phyloP scores from a whole-genome alignment of 2,329 filamentous ascomycete species.

The Colletotrichum graminicola region DNA sequence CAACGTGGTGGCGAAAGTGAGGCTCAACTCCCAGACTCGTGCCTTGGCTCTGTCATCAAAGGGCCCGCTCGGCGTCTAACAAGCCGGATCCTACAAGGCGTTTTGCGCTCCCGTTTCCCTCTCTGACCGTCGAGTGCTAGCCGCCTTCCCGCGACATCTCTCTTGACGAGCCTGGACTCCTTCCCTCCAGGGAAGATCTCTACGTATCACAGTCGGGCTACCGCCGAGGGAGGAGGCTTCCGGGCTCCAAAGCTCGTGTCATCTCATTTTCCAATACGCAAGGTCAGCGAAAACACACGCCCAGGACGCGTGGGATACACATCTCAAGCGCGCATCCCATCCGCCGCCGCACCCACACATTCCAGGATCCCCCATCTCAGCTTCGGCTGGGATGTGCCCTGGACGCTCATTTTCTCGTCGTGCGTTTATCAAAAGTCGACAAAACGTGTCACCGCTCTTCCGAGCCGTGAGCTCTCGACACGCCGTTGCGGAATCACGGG shows the following conservation, averaged over 20 bases:
- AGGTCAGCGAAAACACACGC: slow-evolving; percentile 11
- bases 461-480: background rate
- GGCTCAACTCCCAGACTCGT: slow-evolving; percentile 30
- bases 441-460: slow-evolving; percentile 16
- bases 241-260: background rate
- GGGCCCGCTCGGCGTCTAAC: slow-evolving; percentile 25
- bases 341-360: background rate
- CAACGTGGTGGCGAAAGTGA: slow-evolving; percentile 28
- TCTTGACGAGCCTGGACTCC: background rate
- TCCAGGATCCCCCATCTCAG: slow-evolving; percentile 18
- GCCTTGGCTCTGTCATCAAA: slow-evolving; percentile 21
- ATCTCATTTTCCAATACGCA: background rate
- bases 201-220: background rate
- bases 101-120: slow-evolving; percentile 15
- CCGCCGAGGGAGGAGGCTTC: background rate
- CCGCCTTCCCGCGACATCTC: slow-evolving; percentile 22
- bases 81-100: slow-evolving; percentile 36
- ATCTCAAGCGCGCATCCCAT: slow-evolving; percentile 1
- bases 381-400: slow-evolving; percentile 23
- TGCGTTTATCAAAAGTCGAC: background rate
- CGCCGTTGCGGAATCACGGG: background rate
- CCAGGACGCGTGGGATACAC: background rate
- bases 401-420: slow-evolving; percentile 10
- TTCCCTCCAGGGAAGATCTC: too few relatives aligned
- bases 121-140: slow-evolving; percentile 8